Evolutionary conservation across 257 asterid species (phyloP).

Genomic region (Jacaranda copaia): DNA sequence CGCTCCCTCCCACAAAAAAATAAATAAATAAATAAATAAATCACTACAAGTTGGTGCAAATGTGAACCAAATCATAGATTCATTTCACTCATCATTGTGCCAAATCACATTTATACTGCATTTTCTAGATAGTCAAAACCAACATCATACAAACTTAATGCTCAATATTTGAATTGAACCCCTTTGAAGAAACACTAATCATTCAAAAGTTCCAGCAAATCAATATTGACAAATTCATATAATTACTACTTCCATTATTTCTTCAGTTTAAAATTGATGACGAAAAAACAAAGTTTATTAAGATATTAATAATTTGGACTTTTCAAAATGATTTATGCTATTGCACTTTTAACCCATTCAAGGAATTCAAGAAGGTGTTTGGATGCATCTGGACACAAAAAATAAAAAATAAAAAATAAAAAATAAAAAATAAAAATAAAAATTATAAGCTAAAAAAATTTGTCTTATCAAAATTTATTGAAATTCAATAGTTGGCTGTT

Average conservation of each 20-base stretch:
- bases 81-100: slow-evolving; percentile 29
- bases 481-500: too few species aligned
- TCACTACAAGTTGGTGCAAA: slow-evolving; percentile 23
- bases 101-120: slow-evolving; percentile 5
- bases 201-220: slow-evolving; percentile 9
- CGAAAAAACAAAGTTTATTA: neutral
- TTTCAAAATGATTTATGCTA: too few species aligned
- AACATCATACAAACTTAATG: slow-evolving; percentile 22
- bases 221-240: neutral
- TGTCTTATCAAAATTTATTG: too few species aligned
- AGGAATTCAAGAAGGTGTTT: too few species aligned
- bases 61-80: slow-evolving; percentile 30
- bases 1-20: neutral
- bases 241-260: neutral
- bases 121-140: slow-evolving; percentile 29
- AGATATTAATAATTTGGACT: neutral
- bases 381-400: too few species aligned
- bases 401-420: too few species aligned
- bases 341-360: neutral
- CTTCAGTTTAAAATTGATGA: too few species aligned
- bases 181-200: slow-evolving; percentile 27
- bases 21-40: neutral
- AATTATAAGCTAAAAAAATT: too few species aligned
- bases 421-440: too few species aligned
- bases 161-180: slow-evolving; percentile 6